These are phyloP conservation scores for Aureococcus anophagefferens DNA, from an alignment of 108 stramenopile genomes.

Conservation along the genomic window DNA sequence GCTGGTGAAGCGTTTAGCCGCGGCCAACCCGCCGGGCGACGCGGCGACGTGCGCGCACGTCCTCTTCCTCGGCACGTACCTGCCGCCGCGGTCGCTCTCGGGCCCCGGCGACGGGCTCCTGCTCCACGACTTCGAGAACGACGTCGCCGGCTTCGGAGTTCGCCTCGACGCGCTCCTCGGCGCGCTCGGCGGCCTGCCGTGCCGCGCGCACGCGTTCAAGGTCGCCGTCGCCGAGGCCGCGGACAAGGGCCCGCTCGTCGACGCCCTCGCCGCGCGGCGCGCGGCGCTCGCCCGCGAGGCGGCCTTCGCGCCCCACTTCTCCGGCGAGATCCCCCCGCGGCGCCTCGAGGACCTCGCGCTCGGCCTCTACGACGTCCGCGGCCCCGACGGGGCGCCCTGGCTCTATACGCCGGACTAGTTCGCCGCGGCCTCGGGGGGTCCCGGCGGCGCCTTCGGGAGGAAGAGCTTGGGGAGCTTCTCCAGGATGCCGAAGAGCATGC, in stretches of 20 bases:
- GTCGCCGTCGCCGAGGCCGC: not conserved
- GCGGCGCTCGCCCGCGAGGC: not conserved
- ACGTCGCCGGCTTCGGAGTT: not conserved
- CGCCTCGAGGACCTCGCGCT: not conserved
- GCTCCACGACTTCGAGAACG: not conserved
- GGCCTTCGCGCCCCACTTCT: not conserved
- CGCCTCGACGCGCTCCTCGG: not conserved
- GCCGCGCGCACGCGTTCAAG: not conserved
- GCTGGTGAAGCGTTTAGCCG: not conserved
- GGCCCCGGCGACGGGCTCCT: not conserved
- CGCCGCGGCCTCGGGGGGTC: too few relatives aligned
- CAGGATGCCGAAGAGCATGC: too few relatives aligned
- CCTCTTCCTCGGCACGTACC: not conserved
- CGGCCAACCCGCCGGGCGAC: too few relatives aligned
- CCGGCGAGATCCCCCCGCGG: not conserved
- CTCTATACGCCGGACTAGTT: too few relatives aligned
- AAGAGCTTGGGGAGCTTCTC: too few relatives aligned
- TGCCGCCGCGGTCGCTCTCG: not conserved
- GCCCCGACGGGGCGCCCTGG: conserved; percentile 1
- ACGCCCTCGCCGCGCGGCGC: not conserved
- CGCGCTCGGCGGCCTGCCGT: too few relatives aligned
- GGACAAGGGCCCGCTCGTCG: too few relatives aligned
- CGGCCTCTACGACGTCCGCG: not conserved
- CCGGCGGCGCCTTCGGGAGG: too few relatives aligned
- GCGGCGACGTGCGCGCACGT: not conserved